Evolutionary conservation across 1,284 basidiomycete genomes (phyloP), one percentile per base, ranked within the genome.

Genomic region (Inonotus obliquus): DNA sequence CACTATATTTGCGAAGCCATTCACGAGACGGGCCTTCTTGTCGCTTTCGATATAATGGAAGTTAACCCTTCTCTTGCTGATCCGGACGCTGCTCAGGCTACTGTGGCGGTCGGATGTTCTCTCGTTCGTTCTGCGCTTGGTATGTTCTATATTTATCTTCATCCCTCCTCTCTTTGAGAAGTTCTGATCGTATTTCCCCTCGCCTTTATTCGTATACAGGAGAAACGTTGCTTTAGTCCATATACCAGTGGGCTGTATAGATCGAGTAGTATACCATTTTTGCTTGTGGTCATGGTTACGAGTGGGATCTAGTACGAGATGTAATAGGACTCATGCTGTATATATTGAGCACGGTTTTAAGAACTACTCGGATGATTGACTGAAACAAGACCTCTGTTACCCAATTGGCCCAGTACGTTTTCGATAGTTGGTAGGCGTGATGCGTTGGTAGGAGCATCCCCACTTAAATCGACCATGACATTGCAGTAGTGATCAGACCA

Each of bases 1-100:
- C 92, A 96, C 75, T 97, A 96, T 75, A 97, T 98, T 70, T 96
- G 93, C 71, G 97, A 99, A 76, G 89, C 92, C 2, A 83, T 99
- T 49, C 87, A 88, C 67, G 94, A 98, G 79, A 99, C 96, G 1
- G 96, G 95, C 14, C 82, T 91, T 67, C 82, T 99, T 25, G 94
- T 96, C 23, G 94, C 89, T 0, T 77, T 99, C 35, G 95, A 97
- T 74, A 80, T 97, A 66, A 94, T 97, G 92, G 96, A 99, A 75
- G 96, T 99, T 65, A 99, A 99, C 77, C 97, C 97, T 7, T 89
- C 91, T 1, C 81, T 99, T 17, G 81, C 79, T 23, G 90, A 94
- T 69, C 79, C 79, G 38, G 81, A 78, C 41, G 88, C 88, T 38
- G 93, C 90, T 10, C 76, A 86, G 69, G 87, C 96, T 76, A 99